Percentiles rank a stretch among this genome's conserved stretches.
These are phyloP conservation scores for Penicillium sp. DNA, from an alignment of 2,329 filamentous ascomycete genomes.

Conservation along the genomic window DNA sequence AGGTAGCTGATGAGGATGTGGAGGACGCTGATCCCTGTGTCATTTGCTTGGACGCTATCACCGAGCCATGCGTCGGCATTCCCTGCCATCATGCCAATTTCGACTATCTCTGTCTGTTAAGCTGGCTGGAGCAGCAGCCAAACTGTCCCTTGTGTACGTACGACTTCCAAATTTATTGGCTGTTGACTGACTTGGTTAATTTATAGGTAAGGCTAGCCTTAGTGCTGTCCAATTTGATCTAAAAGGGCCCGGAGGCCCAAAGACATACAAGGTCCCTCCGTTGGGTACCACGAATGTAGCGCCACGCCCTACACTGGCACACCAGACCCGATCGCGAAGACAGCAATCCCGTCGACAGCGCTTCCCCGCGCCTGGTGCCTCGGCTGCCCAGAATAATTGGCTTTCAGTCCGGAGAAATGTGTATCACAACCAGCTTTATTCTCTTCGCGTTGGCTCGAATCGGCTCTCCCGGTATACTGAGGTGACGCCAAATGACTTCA, in stretches of 20 bases:
- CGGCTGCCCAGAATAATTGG: conserved; percentile 36
- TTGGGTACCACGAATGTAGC: conserved; percentile 11
- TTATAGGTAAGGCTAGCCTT: conserved; percentile 47
- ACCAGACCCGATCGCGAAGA: conserved; percentile 5
- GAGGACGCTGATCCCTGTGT: conserved; percentile 58
- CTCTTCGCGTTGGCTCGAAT: conserved; percentile 77
- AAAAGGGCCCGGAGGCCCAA: conserved; percentile 47
- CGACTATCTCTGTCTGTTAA: conserved; percentile 77
- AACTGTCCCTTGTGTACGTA: conserved; percentile 72
- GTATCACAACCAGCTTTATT: conserved; percentile 67
- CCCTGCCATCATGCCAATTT: conserved; percentile 78
- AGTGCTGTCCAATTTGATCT: conserved; percentile 62
- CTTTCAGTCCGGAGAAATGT: conserved; percentile 62
- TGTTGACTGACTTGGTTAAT: not conserved
- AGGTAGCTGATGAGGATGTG: conserved; percentile 35
- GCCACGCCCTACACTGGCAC: conserved; percentile 1
- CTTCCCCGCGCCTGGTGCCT: conserved; percentile 20
- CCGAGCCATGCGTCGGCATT: conserved; percentile 62
- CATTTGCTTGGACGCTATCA: conserved; percentile 75
- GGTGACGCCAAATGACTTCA: conserved; percentile 62
- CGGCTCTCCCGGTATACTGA: conserved; percentile 69
- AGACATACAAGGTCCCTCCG: conserved; percentile 52
- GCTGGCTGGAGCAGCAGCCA: conserved; percentile 68
- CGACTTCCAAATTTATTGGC: not conserved
- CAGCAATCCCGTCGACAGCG: conserved; percentile 15